These are phyloP conservation scores for Exophiala xenobiotica DNA, from an alignment of 2,329 filamentous ascomycete genomes.

Conservation along the genomic window DNA sequence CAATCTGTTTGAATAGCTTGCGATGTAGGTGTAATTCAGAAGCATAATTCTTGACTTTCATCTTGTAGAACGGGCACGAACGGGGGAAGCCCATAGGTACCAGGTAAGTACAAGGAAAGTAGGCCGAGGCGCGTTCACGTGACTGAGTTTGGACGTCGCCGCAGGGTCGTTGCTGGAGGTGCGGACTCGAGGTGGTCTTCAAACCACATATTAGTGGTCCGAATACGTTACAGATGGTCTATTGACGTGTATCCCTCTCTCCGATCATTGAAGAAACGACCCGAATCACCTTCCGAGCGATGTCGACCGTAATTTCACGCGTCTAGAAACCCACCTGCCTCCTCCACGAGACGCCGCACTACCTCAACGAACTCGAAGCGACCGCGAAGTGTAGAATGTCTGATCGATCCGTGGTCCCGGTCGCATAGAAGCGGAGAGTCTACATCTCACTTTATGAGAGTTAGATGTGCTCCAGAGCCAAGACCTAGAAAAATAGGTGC, in stretches of 20 bases:
- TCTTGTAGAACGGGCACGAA: too few species aligned
- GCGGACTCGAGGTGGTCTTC: not conserved
- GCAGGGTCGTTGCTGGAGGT: not conserved
- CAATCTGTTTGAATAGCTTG: too few species aligned
- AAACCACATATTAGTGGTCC: not conserved
- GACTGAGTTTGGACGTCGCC: not conserved
- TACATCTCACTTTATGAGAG: not conserved
- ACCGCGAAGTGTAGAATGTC: not conserved
- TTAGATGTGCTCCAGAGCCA: not conserved
- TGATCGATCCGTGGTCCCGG: not conserved
- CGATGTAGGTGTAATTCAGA: too few species aligned
- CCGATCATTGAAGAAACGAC: not conserved
- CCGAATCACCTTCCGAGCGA: not conserved
- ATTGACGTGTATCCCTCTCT: constrained; percentile 18
- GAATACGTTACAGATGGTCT: constrained; percentile 3
- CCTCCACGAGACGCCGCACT: not conserved
- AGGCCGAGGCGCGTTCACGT: constrained; percentile 1
- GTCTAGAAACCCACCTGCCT: constrained; percentile 15
- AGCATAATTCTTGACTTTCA: too few species aligned
- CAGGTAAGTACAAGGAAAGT: too few species aligned
- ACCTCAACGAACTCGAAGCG: not conserved
- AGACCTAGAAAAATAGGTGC: not conserved
- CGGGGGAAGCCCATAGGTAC: too few species aligned
- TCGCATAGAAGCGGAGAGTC: not conserved
- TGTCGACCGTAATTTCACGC: constrained; percentile 18